A percentile compares a stretch with the other conserved stretches of the same genome.
Conservation (phyloP, 495 filamentous ascomycete genomes). For the Bathelium albidoporum region DNA sequence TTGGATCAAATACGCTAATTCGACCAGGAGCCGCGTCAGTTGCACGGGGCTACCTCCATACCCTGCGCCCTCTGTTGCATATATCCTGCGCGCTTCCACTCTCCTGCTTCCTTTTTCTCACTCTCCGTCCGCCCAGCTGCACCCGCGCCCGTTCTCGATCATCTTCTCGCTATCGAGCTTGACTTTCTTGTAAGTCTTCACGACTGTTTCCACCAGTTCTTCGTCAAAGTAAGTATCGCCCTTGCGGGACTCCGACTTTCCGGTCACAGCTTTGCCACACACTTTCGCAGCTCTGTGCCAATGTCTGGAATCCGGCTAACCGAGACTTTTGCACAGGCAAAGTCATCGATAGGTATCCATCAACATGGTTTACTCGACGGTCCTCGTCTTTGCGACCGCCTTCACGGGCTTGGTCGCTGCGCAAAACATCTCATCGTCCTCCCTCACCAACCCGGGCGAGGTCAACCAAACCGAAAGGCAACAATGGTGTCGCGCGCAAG, state of each 20-base stretch:
- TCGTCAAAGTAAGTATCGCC: not conserved
- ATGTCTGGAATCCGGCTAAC: not conserved
- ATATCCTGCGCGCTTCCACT: slow-evolving; percentile 1
- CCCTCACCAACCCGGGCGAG: slow-evolving; percentile 17
- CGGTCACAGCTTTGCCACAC: not conserved
- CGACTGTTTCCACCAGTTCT: not conserved
- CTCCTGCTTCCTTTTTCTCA: slow-evolving; percentile 10
- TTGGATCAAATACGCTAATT: not conserved
- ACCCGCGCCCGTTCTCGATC: not conserved
- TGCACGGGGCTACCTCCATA: not conserved
- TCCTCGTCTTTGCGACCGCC: slow-evolving; percentile 28
- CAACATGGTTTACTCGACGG: slow-evolving; percentile 30
- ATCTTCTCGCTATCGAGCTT: not conserved
- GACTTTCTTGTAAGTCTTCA: not conserved
- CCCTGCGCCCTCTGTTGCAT: not conserved
- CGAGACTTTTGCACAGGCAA: not conserved
- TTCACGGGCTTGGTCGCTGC: slow-evolving; percentile 26
- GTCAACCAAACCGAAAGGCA: slow-evolving; percentile 13
- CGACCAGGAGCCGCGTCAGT: slow-evolving; percentile 1
- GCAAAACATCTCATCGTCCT: slow-evolving; percentile 29
- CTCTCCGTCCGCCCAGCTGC: slow-evolving; percentile 8
- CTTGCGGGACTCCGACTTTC: not conserved
- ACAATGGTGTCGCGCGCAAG: slow-evolving; percentile 28
- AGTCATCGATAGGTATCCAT: slow-evolving; percentile 5
- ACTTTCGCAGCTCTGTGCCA: not conserved